phyloP scores from a whole-genome alignment of 257 asterid genomes.

The Ehretia macrophylla region DNA sequence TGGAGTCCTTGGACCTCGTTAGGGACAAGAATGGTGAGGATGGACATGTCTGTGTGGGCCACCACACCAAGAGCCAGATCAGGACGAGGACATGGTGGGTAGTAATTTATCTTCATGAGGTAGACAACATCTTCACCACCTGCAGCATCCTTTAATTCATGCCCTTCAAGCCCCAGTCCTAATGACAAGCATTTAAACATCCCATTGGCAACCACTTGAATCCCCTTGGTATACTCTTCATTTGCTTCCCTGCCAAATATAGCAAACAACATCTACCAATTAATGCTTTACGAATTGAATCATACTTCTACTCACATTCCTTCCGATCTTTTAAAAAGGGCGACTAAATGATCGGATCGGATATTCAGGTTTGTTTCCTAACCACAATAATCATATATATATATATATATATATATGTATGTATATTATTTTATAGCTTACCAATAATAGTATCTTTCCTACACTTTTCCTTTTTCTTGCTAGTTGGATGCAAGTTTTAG shows the following conservation, averaged over 20 bases:
- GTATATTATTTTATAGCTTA: no score
- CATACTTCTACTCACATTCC: no score
- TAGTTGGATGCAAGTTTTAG: no score
- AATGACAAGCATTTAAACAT: constrained; percentile 43
- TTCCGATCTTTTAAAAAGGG: no score
- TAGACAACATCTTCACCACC: constrained; percentile 47
- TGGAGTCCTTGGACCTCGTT: constrained; percentile 67
- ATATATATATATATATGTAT: no score
- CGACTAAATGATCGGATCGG: no score
- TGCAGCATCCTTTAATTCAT: constrained; percentile 38
- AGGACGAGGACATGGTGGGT: constrained; percentile 74
- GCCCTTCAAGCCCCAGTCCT: constrained; percentile 49
- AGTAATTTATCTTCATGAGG: constrained; percentile 55
- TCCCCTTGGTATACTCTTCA: constrained; percentile 36
- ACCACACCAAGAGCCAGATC: constrained; percentile 70
- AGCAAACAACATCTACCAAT: no score
- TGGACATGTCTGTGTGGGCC: constrained; percentile 69
- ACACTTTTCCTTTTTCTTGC: no score
- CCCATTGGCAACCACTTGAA: constrained; percentile 32
- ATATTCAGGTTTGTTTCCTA: no score
- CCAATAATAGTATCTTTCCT: no score
- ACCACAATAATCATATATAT: no score
- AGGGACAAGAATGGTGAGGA: constrained; percentile 51
- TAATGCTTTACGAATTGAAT: no score
- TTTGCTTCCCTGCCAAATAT: constrained; percentile 36